Evolutionary conservation across 73 alveolate species (phyloP), one percentile per base, ranked within the genome.

Genomic region (Blepharisma japonicum): DNA sequence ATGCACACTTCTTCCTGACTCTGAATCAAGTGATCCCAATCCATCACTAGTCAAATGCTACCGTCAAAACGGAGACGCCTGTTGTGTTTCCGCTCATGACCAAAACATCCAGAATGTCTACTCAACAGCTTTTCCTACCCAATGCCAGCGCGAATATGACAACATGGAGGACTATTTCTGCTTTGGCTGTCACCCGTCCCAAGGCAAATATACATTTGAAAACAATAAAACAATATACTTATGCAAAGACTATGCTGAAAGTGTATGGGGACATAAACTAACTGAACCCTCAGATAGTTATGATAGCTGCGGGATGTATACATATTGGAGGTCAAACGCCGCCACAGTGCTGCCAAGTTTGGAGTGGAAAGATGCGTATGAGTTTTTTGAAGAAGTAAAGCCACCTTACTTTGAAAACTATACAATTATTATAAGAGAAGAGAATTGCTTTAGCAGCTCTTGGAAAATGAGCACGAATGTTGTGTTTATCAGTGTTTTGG

Each of bases 61-160:
- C 71, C 56, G 90, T 39, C 71, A 77, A 46, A 88, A 88, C 76
- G 72, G 54, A 6, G 68, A 71, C 21, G 78, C 95, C 45, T 88
- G 95, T 56, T 88, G 92, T 55, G 88, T 88, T n/a, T 80, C 90
- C 8, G 83, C 84, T 2, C 95, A 88, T 61, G 95, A 88, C 72
- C 66, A 70, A 9, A 6, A 4, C 25, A 88, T 88, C 53, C 1
- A 48, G 7, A 21, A 20, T 5, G 47, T 6, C 21, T 79, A 83
- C 78, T n/a, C 78, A 2, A 23, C 56, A 11, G 39, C 84, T 55
- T 77, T 88, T 5, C 55, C 86, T 55, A 47, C 83, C 20, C 81
- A 88, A n/a, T 88, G 95, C 68, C 81, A 71, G 38, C 74, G 92
- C 53, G 71, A 82, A 81, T 88, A 70, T 48, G 70, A 39, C 38